Conservation (phyloP, 495 filamentous ascomycete species). For the Penicillium roqueforti region DNA sequence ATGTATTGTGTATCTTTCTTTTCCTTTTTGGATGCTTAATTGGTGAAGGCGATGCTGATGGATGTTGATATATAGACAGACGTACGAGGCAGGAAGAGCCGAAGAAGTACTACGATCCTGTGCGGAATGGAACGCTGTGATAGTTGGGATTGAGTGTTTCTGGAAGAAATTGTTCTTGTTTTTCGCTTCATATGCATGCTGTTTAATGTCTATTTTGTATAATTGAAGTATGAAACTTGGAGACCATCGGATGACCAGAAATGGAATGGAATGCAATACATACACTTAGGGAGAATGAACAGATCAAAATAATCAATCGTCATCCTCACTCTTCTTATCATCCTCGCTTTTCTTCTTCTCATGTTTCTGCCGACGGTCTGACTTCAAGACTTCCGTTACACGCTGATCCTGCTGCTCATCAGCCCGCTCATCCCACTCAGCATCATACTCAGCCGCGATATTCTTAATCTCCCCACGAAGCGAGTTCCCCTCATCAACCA, state of each 20-base stretch:
- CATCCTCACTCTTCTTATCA: constrained; percentile 32
- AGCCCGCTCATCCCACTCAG: constrained; percentile 83
- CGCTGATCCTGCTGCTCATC: constrained; percentile 73
- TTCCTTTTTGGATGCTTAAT: not conserved
- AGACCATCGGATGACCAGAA: too few relatives aligned
- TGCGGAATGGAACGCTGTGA: constrained; percentile 38
- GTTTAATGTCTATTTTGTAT: constrained; percentile 6
- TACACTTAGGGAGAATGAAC: not conserved
- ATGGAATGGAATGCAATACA: not conserved
- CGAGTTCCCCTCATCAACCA: constrained; percentile 79
- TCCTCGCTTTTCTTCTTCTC: constrained; percentile 43
- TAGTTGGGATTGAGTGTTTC: not conserved
- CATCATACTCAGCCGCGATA: constrained; percentile 84
- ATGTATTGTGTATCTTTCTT: constrained; percentile 12
- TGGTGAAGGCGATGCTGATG: not conserved
- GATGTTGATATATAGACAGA: constrained; percentile 22
- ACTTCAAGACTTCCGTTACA: constrained; percentile 65
- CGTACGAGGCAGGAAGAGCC: constrained; percentile 20
- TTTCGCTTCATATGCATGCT: not conserved
- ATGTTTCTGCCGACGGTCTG: constrained; percentile 53
- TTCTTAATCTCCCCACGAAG: constrained; percentile 74
- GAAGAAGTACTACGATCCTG: constrained; percentile 46
- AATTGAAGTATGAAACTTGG: constrained; percentile 1
- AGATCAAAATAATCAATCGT: constrained; percentile 7
- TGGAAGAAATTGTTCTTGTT: not conserved